Evolutionary conservation across 106 monocot species (phyloP), one percentile per base, ranked within the genome.

Genomic region (Dioscorea dumetorum): DNA sequence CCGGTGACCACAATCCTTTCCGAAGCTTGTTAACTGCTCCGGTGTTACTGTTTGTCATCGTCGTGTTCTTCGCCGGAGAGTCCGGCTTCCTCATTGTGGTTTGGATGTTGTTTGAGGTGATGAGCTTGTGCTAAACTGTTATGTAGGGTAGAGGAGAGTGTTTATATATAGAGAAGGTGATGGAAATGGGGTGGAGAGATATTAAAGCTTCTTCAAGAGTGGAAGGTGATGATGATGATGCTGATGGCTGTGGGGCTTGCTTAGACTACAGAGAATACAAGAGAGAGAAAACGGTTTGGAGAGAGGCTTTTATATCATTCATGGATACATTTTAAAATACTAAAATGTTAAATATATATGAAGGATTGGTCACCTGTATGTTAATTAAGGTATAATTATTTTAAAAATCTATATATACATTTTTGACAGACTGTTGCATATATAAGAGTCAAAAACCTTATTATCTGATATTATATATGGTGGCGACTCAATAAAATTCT

Each of bases 1-100:
- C 88, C 14, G 88, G 84, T 19, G 88, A 84, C 88, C 88, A 88
- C 59, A 88, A 24, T 20, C 88, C 88, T 70, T 88, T 88, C 73
- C 88, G 69, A 1, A 88, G 84, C 74, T 82, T 84, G 49, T 11
- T 32, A 3, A 32, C 61, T 2, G 23, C 50, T 5, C 48, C 50
- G 13, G 12, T 49, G 24, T 10, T 60, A 62, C 21, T 64, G 10
- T 41, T 41, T 6, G 6, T 6, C 41, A 5, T 8, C 41, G 17
- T 10, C 8, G 5, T n/a, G 49, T 28, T 64, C 34, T 52, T 74
- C 10, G 62, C 34, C 19, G 63, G 19, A 61, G 64, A 12, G 1
- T 81, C 78, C 13, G 81, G 81, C 72, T 82, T 88, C 76, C 88
- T 88, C 88, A 88, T 88, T 18, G 24, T 60, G 5, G 28, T 28